phyloP scores from a whole-genome alignment of 345 rosid genomes.

The Psidium friedrichsthalianum region DNA sequence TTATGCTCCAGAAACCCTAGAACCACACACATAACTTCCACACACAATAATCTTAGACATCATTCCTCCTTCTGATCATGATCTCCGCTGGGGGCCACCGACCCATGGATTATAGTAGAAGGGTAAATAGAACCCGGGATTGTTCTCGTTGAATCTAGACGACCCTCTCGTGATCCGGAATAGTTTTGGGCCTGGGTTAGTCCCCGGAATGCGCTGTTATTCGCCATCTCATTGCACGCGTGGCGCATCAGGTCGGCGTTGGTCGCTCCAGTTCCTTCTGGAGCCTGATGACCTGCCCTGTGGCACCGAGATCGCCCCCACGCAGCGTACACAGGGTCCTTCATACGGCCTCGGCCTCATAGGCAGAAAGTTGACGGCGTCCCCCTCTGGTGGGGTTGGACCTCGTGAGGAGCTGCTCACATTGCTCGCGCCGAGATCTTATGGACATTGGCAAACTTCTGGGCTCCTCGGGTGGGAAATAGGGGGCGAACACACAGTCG shows the following conservation, averaged over 20 bases:
- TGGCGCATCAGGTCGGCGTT: slow-evolving; percentile 34
- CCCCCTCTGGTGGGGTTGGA: slow-evolving; percentile 40
- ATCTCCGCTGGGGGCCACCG: neutral
- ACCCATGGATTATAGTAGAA: neutral
- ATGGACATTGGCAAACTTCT: slow-evolving; percentile 45
- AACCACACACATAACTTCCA: neutral
- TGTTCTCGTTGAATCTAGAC: neutral
- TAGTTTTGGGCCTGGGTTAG: neutral
- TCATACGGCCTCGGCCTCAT: slow-evolving; percentile 54
- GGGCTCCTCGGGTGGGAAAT: slow-evolving; percentile 56
- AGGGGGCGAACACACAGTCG: slow-evolving; percentile 41
- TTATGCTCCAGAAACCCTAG: neutral
- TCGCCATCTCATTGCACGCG: slow-evolving; percentile 12
- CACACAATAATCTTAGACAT: neutral
- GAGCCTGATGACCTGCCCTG: slow-evolving; percentile 37
- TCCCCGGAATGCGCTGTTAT: neutral
- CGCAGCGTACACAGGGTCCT: slow-evolving; percentile 48
- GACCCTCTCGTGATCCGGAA: neutral
- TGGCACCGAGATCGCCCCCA: slow-evolving; percentile 42
- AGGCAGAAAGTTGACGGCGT: slow-evolving; percentile 50
- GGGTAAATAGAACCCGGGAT: neutral
- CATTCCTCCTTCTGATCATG: neutral
- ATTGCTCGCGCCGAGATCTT: slow-evolving; percentile 51
- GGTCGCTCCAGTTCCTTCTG: slow-evolving; percentile 42
- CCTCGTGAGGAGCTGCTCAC: slow-evolving; percentile 40